Conservation (phyloP, 495 filamentous ascomycete genomes). For the Aspergillus homomorphus region DNA sequence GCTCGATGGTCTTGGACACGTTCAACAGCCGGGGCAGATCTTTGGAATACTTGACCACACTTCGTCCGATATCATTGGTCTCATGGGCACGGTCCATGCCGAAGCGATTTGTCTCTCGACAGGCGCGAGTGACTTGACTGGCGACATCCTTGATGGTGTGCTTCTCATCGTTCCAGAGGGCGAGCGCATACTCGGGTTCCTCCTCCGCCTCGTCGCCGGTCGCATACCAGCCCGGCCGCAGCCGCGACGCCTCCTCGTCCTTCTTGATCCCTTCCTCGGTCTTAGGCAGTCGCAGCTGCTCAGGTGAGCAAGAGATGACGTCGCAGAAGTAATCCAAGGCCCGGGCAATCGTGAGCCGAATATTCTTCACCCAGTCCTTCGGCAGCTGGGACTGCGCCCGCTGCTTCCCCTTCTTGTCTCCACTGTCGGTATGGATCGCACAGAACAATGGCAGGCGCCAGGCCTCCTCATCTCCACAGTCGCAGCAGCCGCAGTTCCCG, state of each 20-base stretch:
- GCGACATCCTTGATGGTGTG: conserved; percentile 91
- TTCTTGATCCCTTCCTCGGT: conserved; percentile 70
- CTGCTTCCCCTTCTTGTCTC: conserved; percentile 60
- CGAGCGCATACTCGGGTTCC: conserved; percentile 74
- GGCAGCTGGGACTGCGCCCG: conserved; percentile 57
- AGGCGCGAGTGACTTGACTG: conserved; percentile 86
- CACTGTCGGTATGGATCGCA: conserved; percentile 78
- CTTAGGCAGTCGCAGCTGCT: conserved; percentile 85
- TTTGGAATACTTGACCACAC: conserved; percentile 70
- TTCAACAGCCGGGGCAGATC: conserved; percentile 68
- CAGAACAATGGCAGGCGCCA: conserved; percentile 87
- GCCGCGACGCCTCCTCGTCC: conserved; percentile 76
- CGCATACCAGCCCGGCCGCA: conserved; percentile 72
- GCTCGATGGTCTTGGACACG: conserved; percentile 80
- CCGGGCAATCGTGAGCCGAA: conserved; percentile 78
- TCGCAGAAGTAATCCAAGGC: conserved; percentile 93
- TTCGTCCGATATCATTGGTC: conserved; percentile 81
- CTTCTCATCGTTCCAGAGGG: conserved; percentile 98
- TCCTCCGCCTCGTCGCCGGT: conserved; percentile 53
- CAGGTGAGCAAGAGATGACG: conserved; percentile 95
- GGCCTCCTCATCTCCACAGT: conserved; percentile 92
- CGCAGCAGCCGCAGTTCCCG: conserved; percentile 93
- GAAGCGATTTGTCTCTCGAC: conserved; percentile 64
- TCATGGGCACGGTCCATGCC: conserved; percentile 77
- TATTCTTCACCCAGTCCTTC: conserved; percentile 66